These are phyloP conservation scores for Pulveroboletus ravenelii DNA, from an alignment of 768 basidiomycete species.

Conservation along the genomic window DNA sequence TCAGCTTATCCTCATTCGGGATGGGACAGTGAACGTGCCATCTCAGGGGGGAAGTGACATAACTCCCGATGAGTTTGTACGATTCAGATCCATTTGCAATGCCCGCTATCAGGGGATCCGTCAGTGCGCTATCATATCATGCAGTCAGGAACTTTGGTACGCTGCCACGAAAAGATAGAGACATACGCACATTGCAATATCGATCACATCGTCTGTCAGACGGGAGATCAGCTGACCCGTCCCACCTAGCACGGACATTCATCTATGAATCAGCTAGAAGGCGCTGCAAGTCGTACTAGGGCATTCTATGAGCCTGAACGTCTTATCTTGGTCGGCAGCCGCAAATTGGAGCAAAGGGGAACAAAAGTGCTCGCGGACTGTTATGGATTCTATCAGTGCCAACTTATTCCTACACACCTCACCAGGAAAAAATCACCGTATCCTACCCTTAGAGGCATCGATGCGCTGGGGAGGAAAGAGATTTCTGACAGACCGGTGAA, in stretches of 20 bases:
- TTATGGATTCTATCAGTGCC: slow-evolving; percentile 4
- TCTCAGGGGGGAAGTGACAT: slow-evolving; percentile 83
- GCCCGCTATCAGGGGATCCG: slow-evolving; percentile 87
- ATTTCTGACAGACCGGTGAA: not conserved
- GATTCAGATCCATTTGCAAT: slow-evolving; percentile 84
- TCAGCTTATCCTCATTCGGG: not conserved
- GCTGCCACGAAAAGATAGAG: slow-evolving; percentile 1
- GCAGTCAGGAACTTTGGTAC: not conserved
- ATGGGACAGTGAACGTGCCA: slow-evolving; percentile 46
- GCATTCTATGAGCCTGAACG: slow-evolving; percentile 84
- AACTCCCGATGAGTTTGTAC: slow-evolving; percentile 91
- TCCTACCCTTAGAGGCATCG: slow-evolving; percentile 31
- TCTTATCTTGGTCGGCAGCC: slow-evolving; percentile 58
- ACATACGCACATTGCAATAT: slow-evolving; percentile 76
- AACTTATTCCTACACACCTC: not conserved
- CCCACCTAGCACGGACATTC: slow-evolving; percentile 49
- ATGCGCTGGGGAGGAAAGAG: not conserved
- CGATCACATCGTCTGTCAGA: slow-evolving; percentile 71
- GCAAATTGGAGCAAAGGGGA: slow-evolving; percentile 87
- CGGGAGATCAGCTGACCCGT: slow-evolving; percentile 80
- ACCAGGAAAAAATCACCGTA: slow-evolving; percentile 21
- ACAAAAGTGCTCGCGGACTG: slow-evolving; percentile 87
- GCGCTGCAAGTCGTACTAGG: slow-evolving; percentile 51
- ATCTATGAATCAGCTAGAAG: slow-evolving; percentile 11
- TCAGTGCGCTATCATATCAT: slow-evolving; percentile 61